Conservation (phyloP, 192 early-diverging fungal species). For the Allomyces javanicus region DNA sequence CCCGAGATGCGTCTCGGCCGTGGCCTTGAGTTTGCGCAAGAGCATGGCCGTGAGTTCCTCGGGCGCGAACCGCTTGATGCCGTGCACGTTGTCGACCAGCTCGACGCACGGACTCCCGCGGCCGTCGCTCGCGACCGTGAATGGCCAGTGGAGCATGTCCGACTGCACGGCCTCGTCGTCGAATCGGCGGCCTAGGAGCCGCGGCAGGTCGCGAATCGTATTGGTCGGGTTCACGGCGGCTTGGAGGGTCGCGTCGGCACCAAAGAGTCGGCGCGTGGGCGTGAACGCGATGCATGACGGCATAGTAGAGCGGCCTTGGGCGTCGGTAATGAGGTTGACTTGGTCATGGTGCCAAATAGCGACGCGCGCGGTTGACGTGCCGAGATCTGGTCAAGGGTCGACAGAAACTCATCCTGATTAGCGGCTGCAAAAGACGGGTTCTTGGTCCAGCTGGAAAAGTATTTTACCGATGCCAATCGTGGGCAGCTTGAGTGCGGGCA, state of each 20-base stretch:
- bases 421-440: too few species aligned
- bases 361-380: too few species aligned
- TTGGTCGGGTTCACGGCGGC: conserved; percentile 95
- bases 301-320: conserved; percentile 96
- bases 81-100: conserved; percentile 85
- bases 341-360: conserved; percentile 20
- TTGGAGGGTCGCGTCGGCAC: conserved; percentile 97
- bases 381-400: too few species aligned
- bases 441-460: too few species aligned
- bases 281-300: conserved; percentile 94
- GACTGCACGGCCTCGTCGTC: conserved; percentile 81
- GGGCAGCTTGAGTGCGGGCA: too few species aligned
- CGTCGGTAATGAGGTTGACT: conserved; percentile 94
- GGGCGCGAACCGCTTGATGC: conserved; percentile 86
- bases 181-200: conserved; percentile 90
- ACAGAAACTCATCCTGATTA: too few species aligned
- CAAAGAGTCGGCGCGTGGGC: conserved; percentile 90
- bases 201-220: conserved; percentile 96
- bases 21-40: conserved; percentile 93
- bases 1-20: conserved; percentile 79
- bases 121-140: conserved; percentile 77
- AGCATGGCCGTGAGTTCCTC: conserved; percentile 97
- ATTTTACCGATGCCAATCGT: too few species aligned
- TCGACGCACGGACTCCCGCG: conserved; percentile 54
- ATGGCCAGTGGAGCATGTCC: conserved; percentile 99